Evolutionary conservation across 805 yeast species (phyloP), one percentile per base, ranked within the genome.

Genomic region (Hyphopichia homilentoma): DNA sequence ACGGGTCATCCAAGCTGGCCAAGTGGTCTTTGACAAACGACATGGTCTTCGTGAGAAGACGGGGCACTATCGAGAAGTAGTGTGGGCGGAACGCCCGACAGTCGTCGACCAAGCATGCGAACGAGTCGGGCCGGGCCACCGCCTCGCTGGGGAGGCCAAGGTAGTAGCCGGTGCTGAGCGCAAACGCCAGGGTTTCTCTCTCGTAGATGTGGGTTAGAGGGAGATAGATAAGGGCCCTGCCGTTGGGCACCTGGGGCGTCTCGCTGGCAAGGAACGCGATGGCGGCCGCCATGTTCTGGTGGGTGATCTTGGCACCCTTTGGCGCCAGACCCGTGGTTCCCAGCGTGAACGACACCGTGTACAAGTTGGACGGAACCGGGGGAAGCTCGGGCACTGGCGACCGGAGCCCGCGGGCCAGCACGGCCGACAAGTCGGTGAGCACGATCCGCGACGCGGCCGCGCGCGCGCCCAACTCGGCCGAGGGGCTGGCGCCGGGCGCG

Each of bases 271-370:
- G 48, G 30, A 70, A 57, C 0, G 69, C 51, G 25, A 69, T 57
- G 2, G 72, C 68, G 2, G 83, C 69, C 8, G 70, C 61, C 7
- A 73, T 65, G 47, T 70, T 70, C 7, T 59, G 57, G 30, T 81
- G 86, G 6, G 73, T 61, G 30, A 69, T 47, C 15, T 70, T 73
- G 12, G 78, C 88, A 33, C 89, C 89, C 55, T 82, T 81, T 29
- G 89, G 89, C 21, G 42, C 41, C 12, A 70, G 56, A 12, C 87
- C 87, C 1, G 88, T 81, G 2, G 89, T 81, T 20, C 89, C 89
- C 0, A 85, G 78, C 2, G 89, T 82, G 52, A 81, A 81, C 6
- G 81, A 75, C 29, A 82, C 73, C 12, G 88, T 79, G 50, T 75
- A 77, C 20, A 50, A 33, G 18, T 59, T 50, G 11, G 73, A 69